Conservation (phyloP, 2,329 filamentous ascomycete species). For the Fragosphaeria purpurea region DNA sequence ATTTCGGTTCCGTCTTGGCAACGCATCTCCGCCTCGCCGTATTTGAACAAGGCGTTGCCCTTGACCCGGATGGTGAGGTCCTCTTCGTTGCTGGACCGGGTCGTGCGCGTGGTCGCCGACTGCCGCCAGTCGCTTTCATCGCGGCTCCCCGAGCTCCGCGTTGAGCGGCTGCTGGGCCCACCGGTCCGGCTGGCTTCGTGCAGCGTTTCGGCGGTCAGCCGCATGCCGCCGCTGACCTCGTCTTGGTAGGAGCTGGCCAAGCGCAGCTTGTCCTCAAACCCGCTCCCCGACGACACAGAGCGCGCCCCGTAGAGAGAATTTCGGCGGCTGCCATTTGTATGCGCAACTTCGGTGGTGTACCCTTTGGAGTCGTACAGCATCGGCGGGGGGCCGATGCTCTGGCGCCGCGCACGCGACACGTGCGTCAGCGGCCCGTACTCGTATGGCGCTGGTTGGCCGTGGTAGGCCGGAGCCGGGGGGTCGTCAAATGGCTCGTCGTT, state of each 20-base stretch:
- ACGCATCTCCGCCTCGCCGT: constrained; percentile 48
- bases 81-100: constrained; percentile 45
- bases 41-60: constrained; percentile 44
- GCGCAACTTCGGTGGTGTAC: constrained; percentile 30
- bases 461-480: too few species aligned
- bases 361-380: constrained; percentile 30
- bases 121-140: constrained; percentile 55
- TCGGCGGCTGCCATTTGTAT: constrained; percentile 20
- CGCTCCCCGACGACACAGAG: constrained; percentile 23
- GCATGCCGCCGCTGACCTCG: constrained; percentile 33
- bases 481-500: constrained; percentile 27
- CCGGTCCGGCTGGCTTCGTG: constrained; percentile 39
- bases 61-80: constrained; percentile 53
- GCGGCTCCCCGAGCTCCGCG: constrained; percentile 47
- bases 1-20: constrained; percentile 51
- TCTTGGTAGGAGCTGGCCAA: constrained; percentile 43
- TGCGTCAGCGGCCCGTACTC: constrained; percentile 17
- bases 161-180: constrained; percentile 44
- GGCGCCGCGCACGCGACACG: constrained; percentile 18
- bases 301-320: constrained; percentile 31
- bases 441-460: constrained; percentile 19
- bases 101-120: constrained; percentile 52
- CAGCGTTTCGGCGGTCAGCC: constrained; percentile 47
- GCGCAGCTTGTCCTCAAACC: constrained; percentile 31
- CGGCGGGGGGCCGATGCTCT: constrained; percentile 23